Conservation (phyloP, 2,329 filamentous ascomycete species). For the Pezicula neosporulosa region DNA sequence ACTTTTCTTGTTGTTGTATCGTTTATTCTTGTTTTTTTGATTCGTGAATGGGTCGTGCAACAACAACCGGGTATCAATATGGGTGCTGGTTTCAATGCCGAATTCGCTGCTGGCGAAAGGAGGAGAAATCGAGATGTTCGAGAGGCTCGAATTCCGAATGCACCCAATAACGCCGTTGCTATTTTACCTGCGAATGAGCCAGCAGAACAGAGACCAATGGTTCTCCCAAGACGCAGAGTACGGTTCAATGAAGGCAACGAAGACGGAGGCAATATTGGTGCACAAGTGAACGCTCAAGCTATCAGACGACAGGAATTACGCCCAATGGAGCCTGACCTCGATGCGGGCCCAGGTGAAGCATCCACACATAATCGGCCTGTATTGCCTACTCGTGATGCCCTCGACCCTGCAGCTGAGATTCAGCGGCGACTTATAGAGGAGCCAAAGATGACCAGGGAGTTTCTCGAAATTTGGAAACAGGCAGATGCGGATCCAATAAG, state of each 20-base stretch:
- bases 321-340: not conserved
- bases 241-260: not conserved
- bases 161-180: constrained; percentile 5
- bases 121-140: constrained; percentile 11
- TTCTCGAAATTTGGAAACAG: constrained; percentile 53
- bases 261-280: not conserved
- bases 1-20: constrained; percentile 87
- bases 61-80: constrained; percentile 93
- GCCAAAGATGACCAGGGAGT: constrained; percentile 34
- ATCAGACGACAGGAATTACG: not conserved
- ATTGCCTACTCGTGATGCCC: constrained; percentile 17
- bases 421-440: constrained; percentile 22
- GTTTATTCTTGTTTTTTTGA: constrained; percentile 95
- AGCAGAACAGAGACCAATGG: not conserved
- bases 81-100: constrained; percentile 52
- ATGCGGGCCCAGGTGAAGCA: constrained; percentile 5
- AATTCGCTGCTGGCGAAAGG: constrained; percentile 49
- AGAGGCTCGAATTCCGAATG: constrained; percentile 1
- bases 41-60: constrained; percentile 96
- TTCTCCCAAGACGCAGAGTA: not conserved
- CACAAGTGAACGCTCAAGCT: not conserved
- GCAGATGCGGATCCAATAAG: constrained; percentile 56
- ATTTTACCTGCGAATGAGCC: not conserved
- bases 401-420: constrained; percentile 24
- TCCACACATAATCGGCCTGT: constrained; percentile 7